Base-by-base conservation (phyloP, 2,329 filamentous ascomycete species). In the Phialophora macrospora region DNA sequence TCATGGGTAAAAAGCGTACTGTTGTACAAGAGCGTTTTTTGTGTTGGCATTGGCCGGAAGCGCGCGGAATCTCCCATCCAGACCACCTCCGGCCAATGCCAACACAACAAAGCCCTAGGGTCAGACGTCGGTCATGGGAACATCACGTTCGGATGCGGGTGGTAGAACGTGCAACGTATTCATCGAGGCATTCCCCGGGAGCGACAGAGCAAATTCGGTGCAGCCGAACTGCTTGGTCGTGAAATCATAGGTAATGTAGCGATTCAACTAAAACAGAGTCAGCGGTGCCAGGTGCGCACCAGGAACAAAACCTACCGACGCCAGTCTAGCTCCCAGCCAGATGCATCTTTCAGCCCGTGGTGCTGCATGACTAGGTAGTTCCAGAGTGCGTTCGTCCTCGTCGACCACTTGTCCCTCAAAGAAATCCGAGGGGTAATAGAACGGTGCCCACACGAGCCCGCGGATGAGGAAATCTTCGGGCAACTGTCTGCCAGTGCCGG, bases 381-480 rank as follows among this genome's bases (percentile, higher is more conserved):
- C 84, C 17, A 84, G 76, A 41, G 79, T 77, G 3, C 85, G 77
- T 63, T 85, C 84, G 54, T 87, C 83, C 55, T 87, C 84, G 64
- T 87, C 84, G 44, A 80, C 77, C 56, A 80, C 77, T 1, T 78
- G 76, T 22, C 77, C 76, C 2, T 75, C 67, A 69, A 88, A 88
- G 77, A 85, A 87, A 3, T 76, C 74, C 1, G 77, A 67, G 0
- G 83, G 82, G 65, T 83, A 85, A 69, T 82, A 83, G 60, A 80
- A 81, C 0, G 71, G 51, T 65, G 82, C 77, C 58, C 80, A 82
- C 82, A 84, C 87, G 26, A 84, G 73, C 1, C 86, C 87, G 26
- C 85, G 80, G 7, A 88, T 81, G 1, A 81, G 72, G 68, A 84
- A 87, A 68, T 89, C 87, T 68, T 89, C 87, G 0, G 84, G 82